Evolutionary conservation across 768 basidiomycete species (phyloP).

Genomic region (Mycena vulgaris): DNA sequence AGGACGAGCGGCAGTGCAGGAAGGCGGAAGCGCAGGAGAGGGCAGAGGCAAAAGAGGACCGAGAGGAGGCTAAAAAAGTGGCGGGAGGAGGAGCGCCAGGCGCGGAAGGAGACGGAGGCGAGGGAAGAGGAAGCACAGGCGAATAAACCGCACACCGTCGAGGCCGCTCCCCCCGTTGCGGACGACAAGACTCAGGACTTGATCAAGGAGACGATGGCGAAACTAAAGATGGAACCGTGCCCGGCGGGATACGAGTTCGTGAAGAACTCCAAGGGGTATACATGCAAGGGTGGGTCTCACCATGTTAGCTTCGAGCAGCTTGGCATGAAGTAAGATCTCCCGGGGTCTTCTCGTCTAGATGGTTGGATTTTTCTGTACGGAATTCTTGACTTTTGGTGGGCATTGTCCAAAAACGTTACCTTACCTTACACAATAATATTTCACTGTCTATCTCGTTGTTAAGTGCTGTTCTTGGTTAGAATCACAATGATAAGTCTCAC

Average conservation of each 20-base stretch:
- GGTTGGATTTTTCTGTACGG: too few relatives aligned
- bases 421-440: too few relatives aligned
- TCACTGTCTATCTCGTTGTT: too few relatives aligned
- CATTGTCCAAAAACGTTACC: too few relatives aligned
- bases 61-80: not conserved
- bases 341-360: too few relatives aligned
- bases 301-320: constrained; percentile 14
- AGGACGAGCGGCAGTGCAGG: not conserved
- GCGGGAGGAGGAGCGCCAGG: not conserved
- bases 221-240: not conserved
- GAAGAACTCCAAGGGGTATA: not conserved
- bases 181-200: not conserved
- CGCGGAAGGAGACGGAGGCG: too few relatives aligned
- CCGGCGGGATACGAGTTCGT: constrained; percentile 8
- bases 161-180: constrained; percentile 3
- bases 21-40: not conserved
- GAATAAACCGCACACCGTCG: not conserved
- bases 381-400: too few relatives aligned
- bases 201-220: constrained; percentile 17
- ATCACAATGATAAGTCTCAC: too few relatives aligned
- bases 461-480: too few relatives aligned
- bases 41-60: too few relatives aligned
- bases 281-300: constrained; percentile 17
- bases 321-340: constrained; percentile 12
- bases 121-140: not conserved